These are phyloP conservation scores for Paecilomyces niveus DNA, from an alignment of 2,329 filamentous ascomycete species.

Conservation along the genomic window DNA sequence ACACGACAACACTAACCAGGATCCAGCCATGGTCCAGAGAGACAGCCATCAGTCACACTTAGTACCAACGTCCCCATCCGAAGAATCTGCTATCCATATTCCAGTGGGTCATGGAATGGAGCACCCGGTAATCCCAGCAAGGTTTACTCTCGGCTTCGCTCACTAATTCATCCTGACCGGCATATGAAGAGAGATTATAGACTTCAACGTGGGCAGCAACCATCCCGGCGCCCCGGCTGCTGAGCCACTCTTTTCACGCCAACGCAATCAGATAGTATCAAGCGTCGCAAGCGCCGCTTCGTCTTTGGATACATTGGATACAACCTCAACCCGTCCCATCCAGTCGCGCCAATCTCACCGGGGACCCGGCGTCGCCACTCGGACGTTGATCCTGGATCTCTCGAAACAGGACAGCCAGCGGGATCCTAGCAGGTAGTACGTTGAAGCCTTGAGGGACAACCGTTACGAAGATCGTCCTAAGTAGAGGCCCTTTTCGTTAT, in stretches of 20 bases:
- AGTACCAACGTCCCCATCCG: background rate
- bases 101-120: background rate
- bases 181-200: background rate
- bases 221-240: background rate
- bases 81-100: background rate
- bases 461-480: background rate
- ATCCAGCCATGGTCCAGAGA: background rate
- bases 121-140: background rate
- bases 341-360: background rate
- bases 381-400: background rate
- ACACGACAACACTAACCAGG: background rate
- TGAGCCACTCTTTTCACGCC: background rate
- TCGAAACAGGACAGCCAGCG: background rate
- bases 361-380: background rate
- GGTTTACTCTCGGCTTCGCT: background rate
- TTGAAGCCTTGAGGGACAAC: background rate
- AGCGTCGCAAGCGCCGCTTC: background rate
- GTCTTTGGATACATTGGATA: background rate
- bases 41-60: background rate
- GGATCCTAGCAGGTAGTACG: background rate
- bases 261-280: background rate
- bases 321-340: background rate
- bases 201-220: background rate
- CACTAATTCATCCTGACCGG: background rate
- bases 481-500: background rate